Conservation (phyloP, 2,329 filamentous ascomycete species). For the Colletotrichum neosansevieriae region DNA sequence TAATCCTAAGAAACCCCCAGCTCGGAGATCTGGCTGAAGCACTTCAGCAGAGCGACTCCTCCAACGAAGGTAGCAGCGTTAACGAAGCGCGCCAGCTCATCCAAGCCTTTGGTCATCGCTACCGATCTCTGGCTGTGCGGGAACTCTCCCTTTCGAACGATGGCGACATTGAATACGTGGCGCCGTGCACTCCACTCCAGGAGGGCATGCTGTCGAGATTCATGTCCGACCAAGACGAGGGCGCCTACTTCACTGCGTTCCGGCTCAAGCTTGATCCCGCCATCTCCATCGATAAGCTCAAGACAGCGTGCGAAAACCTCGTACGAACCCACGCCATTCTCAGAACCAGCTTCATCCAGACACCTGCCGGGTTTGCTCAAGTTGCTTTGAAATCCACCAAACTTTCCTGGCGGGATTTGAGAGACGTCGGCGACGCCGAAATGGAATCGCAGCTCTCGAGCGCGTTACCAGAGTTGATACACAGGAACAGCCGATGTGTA, state of each 20-base stretch:
- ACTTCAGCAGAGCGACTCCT: constrained; percentile 44
- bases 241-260: constrained; percentile 84
- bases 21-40: constrained; percentile 60
- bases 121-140: constrained; percentile 66
- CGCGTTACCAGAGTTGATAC: constrained; percentile 64
- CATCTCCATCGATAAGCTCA: constrained; percentile 62
- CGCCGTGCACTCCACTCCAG: constrained; percentile 87
- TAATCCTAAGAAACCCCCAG: constrained; percentile 73
- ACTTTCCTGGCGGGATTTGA: constrained; percentile 59
- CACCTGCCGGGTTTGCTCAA: constrained; percentile 82
- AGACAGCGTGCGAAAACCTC: constrained; percentile 68
- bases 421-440: constrained; percentile 43
- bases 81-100: constrained; percentile 70
- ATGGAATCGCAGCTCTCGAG: constrained; percentile 50
- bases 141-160: constrained; percentile 8
- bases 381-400: constrained; percentile 65
- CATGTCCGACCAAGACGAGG: constrained; percentile 62
- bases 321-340: constrained; percentile 71
- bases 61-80: constrained; percentile 44
- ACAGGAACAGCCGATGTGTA: constrained; percentile 62
- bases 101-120: constrained; percentile 72
- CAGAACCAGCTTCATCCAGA: constrained; percentile 78
- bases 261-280: constrained; percentile 63
- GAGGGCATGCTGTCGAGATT: constrained; percentile 85
- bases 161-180: constrained; percentile 75